Conservation (phyloP, 2,329 filamentous ascomycete species). For the Gyromitra esculenta region DNA sequence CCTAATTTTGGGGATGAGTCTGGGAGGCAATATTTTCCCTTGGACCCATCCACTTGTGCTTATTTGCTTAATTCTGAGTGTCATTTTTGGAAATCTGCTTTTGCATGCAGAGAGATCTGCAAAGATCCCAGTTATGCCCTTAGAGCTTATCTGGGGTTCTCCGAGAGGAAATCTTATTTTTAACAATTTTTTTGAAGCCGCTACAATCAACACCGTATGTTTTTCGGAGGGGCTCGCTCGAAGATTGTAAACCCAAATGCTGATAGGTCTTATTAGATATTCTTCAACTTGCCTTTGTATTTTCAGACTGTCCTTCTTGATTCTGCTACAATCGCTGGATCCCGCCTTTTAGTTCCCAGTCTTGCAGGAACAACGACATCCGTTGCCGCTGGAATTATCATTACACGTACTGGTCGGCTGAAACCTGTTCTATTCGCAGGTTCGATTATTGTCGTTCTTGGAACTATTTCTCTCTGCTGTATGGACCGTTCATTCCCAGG, state of each 20-base stretch:
- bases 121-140: constrained; percentile 69
- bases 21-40: constrained; percentile 72
- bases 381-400: constrained; percentile 70
- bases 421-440: constrained; percentile 70
- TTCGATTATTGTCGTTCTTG: constrained; percentile 64
- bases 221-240: constrained; percentile 16
- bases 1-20: constrained; percentile 70
- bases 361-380: constrained; percentile 68
- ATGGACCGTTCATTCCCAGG: constrained; percentile 67
- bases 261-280: constrained; percentile 62
- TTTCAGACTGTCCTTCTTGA: constrained; percentile 79
- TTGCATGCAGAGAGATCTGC: constrained; percentile 66
- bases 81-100: constrained; percentile 65
- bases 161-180: constrained; percentile 70
- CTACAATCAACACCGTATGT: constrained; percentile 67
- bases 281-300: constrained; percentile 78
- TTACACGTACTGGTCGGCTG: constrained; percentile 69
- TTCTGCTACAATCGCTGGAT: constrained; percentile 75
- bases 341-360: constrained; percentile 74
- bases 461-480: constrained; percentile 64
- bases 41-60: constrained; percentile 71
- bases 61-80: constrained; percentile 64
- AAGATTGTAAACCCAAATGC: neutral
- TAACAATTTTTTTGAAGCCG: constrained; percentile 66
- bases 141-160: constrained; percentile 64